phyloP scores from a whole-genome alignment of 345 rosid species.

The Rubroshorea leprosula region DNA sequence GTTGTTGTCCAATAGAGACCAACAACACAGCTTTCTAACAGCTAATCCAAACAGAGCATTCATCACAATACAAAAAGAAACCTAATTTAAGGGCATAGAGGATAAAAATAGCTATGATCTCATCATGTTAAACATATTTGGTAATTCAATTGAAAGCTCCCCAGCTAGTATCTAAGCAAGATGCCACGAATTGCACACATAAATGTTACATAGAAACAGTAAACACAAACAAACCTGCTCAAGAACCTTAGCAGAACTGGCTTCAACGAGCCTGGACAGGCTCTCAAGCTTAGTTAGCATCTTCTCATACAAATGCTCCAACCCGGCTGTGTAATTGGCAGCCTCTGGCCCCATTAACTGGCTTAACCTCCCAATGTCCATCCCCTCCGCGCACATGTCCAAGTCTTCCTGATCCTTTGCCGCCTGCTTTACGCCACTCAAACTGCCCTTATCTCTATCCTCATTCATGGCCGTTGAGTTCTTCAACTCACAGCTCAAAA shows the following conservation, averaged over 20 bases:
- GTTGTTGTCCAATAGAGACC: too few relatives aligned
- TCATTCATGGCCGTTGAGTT: constrained; percentile 46
- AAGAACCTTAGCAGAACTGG: constrained; percentile 50
- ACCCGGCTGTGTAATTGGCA: constrained; percentile 31
- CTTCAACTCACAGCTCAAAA: constrained; percentile 37
- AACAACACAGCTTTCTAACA: too few relatives aligned
- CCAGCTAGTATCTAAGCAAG: constrained; percentile 1
- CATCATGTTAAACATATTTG: too few relatives aligned
- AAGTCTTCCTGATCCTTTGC: constrained; percentile 43
- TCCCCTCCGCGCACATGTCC: constrained; percentile 50
- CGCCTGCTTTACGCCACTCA: constrained; percentile 33
- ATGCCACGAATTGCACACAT: constrained; percentile 1
- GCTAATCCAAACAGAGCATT: background rate
- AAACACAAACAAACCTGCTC: constrained; percentile 14
- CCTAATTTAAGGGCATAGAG: background rate
- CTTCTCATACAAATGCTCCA: constrained; percentile 75
- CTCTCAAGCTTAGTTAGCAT: constrained; percentile 51
- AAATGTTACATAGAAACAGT: background rate
- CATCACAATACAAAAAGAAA: background rate
- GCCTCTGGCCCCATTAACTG: constrained; percentile 70
- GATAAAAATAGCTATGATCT: too few relatives aligned
- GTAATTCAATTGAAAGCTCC: too few relatives aligned
- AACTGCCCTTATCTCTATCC: constrained; percentile 34
- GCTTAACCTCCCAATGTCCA: constrained; percentile 43
- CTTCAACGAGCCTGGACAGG: constrained; percentile 70